Conservation (phyloP, 2,329 filamentous ascomycete genomes). For the Colletotrichum nymphaeae region DNA sequence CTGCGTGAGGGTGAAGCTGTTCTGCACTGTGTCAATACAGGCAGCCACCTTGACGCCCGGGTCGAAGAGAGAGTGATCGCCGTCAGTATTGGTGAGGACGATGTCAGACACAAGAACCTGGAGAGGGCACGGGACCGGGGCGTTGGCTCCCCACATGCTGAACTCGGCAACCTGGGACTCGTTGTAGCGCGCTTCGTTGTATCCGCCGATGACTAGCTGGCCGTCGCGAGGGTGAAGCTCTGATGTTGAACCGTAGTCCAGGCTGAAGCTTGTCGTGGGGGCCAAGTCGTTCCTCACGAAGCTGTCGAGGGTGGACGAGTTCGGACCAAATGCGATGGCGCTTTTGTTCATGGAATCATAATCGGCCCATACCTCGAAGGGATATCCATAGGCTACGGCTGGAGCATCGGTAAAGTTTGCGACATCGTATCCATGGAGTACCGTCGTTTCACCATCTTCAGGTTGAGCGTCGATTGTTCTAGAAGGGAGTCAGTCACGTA, state of each 20-base stretch:
- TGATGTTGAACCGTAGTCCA: conserved; percentile 36
- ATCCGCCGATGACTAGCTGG: conserved; percentile 33
- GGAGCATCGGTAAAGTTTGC: conserved; percentile 35
- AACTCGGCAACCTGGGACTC: conserved; percentile 23
- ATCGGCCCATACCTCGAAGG: conserved; percentile 37
- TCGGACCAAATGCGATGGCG: conserved; percentile 32
- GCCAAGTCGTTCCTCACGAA: conserved; percentile 26
- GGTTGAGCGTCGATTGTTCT: conserved; percentile 26
- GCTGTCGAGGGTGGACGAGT: conserved; percentile 34
- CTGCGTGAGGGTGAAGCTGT: conserved; percentile 35
- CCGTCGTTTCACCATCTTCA: conserved; percentile 18
- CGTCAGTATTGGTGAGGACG: conserved; percentile 33
- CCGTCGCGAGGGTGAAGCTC: conserved; percentile 33
- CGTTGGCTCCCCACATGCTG: conserved; percentile 30
- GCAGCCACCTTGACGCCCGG: conserved; percentile 29
- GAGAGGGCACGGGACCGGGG: conserved; percentile 29
- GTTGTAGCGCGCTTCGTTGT: conserved; percentile 35
- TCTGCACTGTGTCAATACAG: conserved; percentile 38
- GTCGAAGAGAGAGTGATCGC: conserved; percentile 35
- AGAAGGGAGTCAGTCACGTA: background rate
- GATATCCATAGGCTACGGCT: conserved; percentile 30
- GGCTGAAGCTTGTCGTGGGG: conserved; percentile 24
- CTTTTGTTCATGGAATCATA: conserved; percentile 35
- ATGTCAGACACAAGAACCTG: conserved; percentile 37
- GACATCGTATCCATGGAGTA: conserved; percentile 31